phyloP scores from a whole-genome alignment of 2,329 filamentous ascomycete genomes.

The Exophiala mesophila region DNA sequence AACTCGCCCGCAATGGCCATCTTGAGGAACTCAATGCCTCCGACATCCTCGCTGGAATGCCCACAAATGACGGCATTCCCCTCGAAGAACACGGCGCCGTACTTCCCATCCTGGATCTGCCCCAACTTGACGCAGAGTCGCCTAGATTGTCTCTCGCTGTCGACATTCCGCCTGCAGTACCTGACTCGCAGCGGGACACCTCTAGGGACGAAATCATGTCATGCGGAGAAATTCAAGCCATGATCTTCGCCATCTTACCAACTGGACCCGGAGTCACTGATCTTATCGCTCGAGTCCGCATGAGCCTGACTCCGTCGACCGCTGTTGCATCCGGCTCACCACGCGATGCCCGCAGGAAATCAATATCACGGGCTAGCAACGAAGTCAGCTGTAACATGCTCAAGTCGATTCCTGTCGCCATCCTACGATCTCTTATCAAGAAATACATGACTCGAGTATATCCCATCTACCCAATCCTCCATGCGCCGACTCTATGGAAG shows the following conservation, averaged over 20 bases:
- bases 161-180: slow-evolving; percentile 3
- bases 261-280: slow-evolving; percentile 30
- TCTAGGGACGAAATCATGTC: slow-evolving; percentile 27
- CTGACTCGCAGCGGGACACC: slow-evolving; percentile 17
- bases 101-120: slow-evolving; percentile 19
- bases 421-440: slow-evolving; percentile 29
- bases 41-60: slow-evolving; percentile 28
- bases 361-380: slow-evolving; percentile 18
- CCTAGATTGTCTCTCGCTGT: slow-evolving; percentile 9
- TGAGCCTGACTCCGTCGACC: slow-evolving; percentile 33
- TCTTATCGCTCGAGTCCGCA: slow-evolving; percentile 30
- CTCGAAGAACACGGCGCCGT: slow-evolving; percentile 12
- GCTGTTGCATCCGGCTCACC: slow-evolving; percentile 23
- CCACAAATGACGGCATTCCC: slow-evolving; percentile 23
- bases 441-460: slow-evolving; percentile 32
- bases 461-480: slow-evolving; percentile 30
- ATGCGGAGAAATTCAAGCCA: slow-evolving; percentile 28
- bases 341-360: slow-evolving; percentile 20
- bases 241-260: slow-evolving; percentile 30
- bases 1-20: slow-evolving; percentile 29
- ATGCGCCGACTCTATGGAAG: slow-evolving; percentile 28
- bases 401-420: slow-evolving; percentile 25
- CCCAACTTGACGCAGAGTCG: slow-evolving; percentile 10
- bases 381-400: slow-evolving; percentile 26
- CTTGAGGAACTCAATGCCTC: slow-evolving; percentile 27